Conservation (phyloP, 2,329 filamentous ascomycete genomes). For the Leptographium procerum region DNA sequence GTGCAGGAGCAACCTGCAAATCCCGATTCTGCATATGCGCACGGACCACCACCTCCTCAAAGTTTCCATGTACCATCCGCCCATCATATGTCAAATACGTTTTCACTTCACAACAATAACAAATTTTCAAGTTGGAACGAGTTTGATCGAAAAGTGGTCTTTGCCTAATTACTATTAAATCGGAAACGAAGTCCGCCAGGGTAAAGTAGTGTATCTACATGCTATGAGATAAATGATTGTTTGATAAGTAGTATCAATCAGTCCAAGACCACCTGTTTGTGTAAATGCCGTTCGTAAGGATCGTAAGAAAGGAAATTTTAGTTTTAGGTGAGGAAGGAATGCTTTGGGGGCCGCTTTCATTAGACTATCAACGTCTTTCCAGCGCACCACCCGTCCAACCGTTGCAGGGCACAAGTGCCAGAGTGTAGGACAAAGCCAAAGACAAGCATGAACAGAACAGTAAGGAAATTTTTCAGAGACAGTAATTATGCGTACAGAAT, state of each 20-base stretch:
- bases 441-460: conserved; percentile 7
- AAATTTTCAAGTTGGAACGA: too few relatives aligned
- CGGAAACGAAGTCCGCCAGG: conserved; percentile 12
- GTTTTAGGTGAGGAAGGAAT: background rate
- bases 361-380: background rate
- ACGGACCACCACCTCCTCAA: background rate
- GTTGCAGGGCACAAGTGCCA: background rate
- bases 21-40: background rate
- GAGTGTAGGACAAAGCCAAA: background rate
- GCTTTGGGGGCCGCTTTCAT: background rate
- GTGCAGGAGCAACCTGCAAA: background rate
- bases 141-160: conserved; percentile 8
- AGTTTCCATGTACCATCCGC: too few relatives aligned
- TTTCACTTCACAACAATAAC: too few relatives aligned
- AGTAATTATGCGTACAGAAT: background rate
- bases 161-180: conserved; percentile 14
- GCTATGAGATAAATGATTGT: background rate
- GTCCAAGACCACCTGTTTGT: conserved; percentile 14
- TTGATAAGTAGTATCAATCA: background rate
- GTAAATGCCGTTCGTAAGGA: conserved; percentile 35
- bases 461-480: background rate
- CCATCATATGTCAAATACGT: too few relatives aligned
- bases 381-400: background rate
- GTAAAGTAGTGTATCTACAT: conserved; percentile 4
- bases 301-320: conserved; percentile 36